A percentile compares a stretch with the other conserved stretches of the same genome.
phyloP scores from a whole-genome alignment of 345 rosid genomes.

The Gynandropsis gynandra region DNA sequence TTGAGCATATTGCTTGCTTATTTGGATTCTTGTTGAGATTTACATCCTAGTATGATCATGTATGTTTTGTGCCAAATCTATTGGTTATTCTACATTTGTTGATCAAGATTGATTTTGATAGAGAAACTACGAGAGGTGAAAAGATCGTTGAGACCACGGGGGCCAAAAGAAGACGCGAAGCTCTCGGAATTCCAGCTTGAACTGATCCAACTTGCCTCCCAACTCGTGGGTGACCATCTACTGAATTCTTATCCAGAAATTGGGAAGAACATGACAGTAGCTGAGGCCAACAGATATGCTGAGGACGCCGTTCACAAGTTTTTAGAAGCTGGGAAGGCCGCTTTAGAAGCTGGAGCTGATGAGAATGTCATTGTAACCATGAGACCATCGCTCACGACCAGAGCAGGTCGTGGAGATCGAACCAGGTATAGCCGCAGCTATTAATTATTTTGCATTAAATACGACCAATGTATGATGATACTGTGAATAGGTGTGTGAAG shows the following conservation, averaged over 20 bases:
- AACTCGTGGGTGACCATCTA: slow-evolving; percentile 83
- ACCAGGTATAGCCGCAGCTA: no score
- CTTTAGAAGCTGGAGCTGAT: slow-evolving; percentile 86
- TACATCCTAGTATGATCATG: no score
- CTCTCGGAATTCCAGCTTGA: slow-evolving; percentile 94
- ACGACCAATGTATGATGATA: no score
- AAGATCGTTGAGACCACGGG: slow-evolving; percentile 52
- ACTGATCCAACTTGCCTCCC: slow-evolving; percentile 92
- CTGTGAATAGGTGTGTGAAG: no score
- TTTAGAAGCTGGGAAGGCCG: slow-evolving; percentile 87
- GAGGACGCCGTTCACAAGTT: slow-evolving; percentile 88
- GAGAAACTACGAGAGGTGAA: slow-evolving; percentile 71
- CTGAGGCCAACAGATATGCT: slow-evolving; percentile 74
- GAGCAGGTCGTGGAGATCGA: slow-evolving; percentile 20
- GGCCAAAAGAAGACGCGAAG: slow-evolving; percentile 63
- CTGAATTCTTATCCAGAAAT: slow-evolving; percentile 73
- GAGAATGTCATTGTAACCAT: slow-evolving; percentile 82
- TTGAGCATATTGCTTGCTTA: no score
- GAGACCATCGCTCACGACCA: slow-evolving; percentile 77
- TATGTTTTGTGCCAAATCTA: no score
- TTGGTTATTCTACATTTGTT: no score
- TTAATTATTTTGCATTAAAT: no score
- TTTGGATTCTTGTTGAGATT: no score
- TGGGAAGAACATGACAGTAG: slow-evolving; percentile 81
- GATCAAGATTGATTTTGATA: slow-evolving; percentile 17